Evolutionary conservation across 805 yeast species (phyloP), one percentile per base, ranked within the genome.

Genomic region (Brettanomyces custersianus): DNA sequence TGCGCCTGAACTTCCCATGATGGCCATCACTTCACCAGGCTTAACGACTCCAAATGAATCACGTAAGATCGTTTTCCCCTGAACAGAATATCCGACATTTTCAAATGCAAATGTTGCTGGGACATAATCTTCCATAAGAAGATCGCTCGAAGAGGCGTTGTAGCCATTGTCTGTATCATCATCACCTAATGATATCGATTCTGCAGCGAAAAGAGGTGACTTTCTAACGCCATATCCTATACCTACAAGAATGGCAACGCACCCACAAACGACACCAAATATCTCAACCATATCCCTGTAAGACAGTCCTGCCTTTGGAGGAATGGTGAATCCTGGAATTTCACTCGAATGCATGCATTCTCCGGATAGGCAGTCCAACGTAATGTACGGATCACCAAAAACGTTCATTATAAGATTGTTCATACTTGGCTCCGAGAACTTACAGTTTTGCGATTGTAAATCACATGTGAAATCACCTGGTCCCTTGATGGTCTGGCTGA

Each of bases 1-100:
- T 11, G 98, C 97, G 34, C 98, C 98, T 0, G 96, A 88, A 1
- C 96, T 96, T 30, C 98, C 98, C 95, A 92, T 85, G 29, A 92
- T 86, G 1, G 98, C 97, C 54, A 87, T 57, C 42, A 94, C 81
- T 54, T 87, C 87, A 26, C 96, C 81, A 2, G 96, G 95, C 35
- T 74, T 74, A 3, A 79, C 95, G 11, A 75, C 47, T 8, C 98
- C 98, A 46, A 73, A 76, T 0, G 85, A 68, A 20, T 70, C 65
- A 10, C 70, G 66, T 40, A 92, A 66, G 4, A 92, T 77, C 13
- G 58, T 60, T 18, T 63, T 69, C 1, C 63, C 63, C 9, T 74
- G 72, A 1, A 77, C 67, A 1, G 62, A 54, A 52, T 90, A 92
- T 4, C 72, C 59, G 9, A 92, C 69, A 36, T 77, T 68, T 34